Percentiles rank a stretch among this genome's conserved stretches.
phyloP scores from a whole-genome alignment of 805 yeast species.

The Saccharomycopsis sp. region DNA sequence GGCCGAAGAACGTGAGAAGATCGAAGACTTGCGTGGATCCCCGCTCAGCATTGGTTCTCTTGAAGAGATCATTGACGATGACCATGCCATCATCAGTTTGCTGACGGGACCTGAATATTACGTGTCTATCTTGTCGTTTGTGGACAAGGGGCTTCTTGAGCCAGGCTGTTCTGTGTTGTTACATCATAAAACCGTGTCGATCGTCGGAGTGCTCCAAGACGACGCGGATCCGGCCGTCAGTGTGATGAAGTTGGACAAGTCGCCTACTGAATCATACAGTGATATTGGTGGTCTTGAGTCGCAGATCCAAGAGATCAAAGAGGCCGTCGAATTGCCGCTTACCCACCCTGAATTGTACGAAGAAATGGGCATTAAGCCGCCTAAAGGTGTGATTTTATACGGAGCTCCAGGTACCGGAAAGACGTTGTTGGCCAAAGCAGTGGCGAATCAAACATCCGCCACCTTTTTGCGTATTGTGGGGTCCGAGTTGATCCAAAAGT shows the following conservation, averaged over 20 bases:
- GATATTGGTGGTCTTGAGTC: slow-evolving; percentile 95
- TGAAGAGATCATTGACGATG: slow-evolving; percentile 97
- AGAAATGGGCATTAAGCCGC: slow-evolving; percentile 98
- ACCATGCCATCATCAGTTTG: slow-evolving; percentile 95
- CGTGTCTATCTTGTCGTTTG: slow-evolving; percentile 92
- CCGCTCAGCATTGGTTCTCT: slow-evolving; percentile 96
- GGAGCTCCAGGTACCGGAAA: slow-evolving; percentile 99
- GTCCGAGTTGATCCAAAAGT: slow-evolving; percentile 92
- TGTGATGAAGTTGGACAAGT: slow-evolving; percentile 95
- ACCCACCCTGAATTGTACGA: slow-evolving; percentile 96
- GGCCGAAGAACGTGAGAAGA: slow-evolving; percentile 90
- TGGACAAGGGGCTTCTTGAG: slow-evolving; percentile 90
- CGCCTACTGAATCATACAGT: slow-evolving; percentile 94
- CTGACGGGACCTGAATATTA: slow-evolving; percentile 96
- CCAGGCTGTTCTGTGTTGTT: slow-evolving; percentile 95
- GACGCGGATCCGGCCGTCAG: slow-evolving; percentile 97
- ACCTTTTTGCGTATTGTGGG: slow-evolving; percentile 95
- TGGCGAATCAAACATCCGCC: slow-evolving; percentile 96
- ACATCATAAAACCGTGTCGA: slow-evolving; percentile 91
- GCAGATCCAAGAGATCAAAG: slow-evolving; percentile 97
- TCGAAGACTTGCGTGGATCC: slow-evolving; percentile 91
- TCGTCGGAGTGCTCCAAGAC: slow-evolving; percentile 97
- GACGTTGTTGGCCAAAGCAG: slow-evolving; percentile 92
- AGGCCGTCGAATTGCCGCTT: slow-evolving; percentile 90
- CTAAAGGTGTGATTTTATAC: slow-evolving; percentile 93